Conservation (phyloP, 1,284 basidiomycete species). For the Heterobasidion occidentale region DNA sequence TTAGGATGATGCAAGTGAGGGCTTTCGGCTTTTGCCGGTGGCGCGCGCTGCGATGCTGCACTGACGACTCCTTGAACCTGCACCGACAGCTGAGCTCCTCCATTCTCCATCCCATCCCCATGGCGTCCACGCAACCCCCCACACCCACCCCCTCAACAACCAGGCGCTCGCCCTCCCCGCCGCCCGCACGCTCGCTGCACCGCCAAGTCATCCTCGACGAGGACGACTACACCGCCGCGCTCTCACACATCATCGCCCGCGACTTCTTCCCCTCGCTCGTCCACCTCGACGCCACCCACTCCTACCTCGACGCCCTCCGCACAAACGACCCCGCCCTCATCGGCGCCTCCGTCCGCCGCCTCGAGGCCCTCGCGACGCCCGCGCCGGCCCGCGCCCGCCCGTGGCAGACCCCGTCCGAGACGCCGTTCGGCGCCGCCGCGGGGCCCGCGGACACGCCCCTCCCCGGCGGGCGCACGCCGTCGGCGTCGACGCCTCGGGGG, state of each 20-base stretch:
- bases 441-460: slow-evolving; percentile 63
- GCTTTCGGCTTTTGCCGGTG: too few species aligned
- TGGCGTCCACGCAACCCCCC: too few species aligned
- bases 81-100: too few species aligned
- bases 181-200: slow-evolving; percentile 48
- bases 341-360: slow-evolving; percentile 61
- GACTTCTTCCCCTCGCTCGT: slow-evolving; percentile 95
- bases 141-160: not conserved
- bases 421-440: slow-evolving; percentile 43
- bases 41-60: too few species aligned
- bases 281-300: slow-evolving; percentile 81
- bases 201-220: slow-evolving; percentile 78
- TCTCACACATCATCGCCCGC: slow-evolving; percentile 92
- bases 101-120: too few species aligned
- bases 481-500: slow-evolving; percentile 11
- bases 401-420: slow-evolving; percentile 52
- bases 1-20: too few species aligned
- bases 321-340: slow-evolving; percentile 69
- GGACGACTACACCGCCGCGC: slow-evolving; percentile 88
- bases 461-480: slow-evolving; percentile 40
- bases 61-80: too few species aligned
- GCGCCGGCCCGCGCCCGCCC: slow-evolving; percentile 35
- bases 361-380: slow-evolving; percentile 44
- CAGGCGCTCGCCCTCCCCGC: too few species aligned
- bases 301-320: slow-evolving; percentile 73